phyloP scores from a whole-genome alignment of 805 yeast species.

The Barnettozyma californica region DNA sequence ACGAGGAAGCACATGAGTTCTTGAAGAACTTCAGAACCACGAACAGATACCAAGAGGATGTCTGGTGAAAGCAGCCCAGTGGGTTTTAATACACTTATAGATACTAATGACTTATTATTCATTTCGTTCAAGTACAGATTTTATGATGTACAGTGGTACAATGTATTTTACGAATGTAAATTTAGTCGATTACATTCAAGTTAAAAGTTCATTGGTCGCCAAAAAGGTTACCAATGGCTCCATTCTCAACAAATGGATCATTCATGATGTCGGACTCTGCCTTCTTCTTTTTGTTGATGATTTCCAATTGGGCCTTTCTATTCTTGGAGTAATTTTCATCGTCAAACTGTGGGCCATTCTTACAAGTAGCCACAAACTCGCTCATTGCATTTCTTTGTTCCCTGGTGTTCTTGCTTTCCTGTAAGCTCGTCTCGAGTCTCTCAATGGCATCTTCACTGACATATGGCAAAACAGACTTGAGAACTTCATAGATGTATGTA shows the following conservation, averaged over 20 bases:
- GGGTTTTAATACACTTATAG: neutral
- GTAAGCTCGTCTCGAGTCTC: constrained; percentile 58
- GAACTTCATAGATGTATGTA: constrained; percentile 58
- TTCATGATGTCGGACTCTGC: constrained; percentile 51
- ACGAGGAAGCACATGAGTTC: constrained; percentile 68
- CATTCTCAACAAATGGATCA: constrained; percentile 68
- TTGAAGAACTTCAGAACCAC: constrained; percentile 74
- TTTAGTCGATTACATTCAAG: neutral
- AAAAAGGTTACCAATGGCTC: constrained; percentile 56
- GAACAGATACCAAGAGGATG: constrained; percentile 94
- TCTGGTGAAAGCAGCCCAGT: constrained; percentile 54
- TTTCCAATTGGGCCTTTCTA: constrained; percentile 51
- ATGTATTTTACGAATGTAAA: too few relatives aligned
- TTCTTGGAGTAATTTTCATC: constrained; percentile 39
- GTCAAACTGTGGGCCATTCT: constrained; percentile 41
- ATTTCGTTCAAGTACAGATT: neutral
- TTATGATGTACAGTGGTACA: neutral
- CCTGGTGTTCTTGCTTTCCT: constrained; percentile 60
- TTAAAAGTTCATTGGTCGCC: constrained; percentile 30
- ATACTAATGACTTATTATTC: neutral
- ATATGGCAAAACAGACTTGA: constrained; percentile 49
- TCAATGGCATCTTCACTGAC: constrained; percentile 52
- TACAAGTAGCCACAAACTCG: constrained; percentile 65
- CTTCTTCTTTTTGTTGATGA: constrained; percentile 44
- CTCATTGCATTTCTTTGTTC: constrained; percentile 78